phyloP scores from a whole-genome alignment of 192 early-diverging fungal genomes.

The Globomyces pollinis-pini region DNA sequence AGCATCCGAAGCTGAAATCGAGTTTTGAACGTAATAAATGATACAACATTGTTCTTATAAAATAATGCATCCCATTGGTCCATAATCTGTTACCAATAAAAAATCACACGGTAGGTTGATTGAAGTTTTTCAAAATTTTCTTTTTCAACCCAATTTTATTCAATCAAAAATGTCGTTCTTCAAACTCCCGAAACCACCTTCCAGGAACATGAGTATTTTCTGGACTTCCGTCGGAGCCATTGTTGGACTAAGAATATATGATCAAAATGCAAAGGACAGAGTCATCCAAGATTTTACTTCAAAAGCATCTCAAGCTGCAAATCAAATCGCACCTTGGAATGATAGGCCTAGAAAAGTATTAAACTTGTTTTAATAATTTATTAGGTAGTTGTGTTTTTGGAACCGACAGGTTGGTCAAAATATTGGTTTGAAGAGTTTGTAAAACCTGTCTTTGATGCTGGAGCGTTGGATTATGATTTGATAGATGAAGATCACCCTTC shows the following conservation, averaged over 20 bases:
- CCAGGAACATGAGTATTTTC: conserved; percentile 10
- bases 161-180: neutral
- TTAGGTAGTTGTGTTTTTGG: conserved; percentile 25
- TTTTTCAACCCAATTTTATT: too few species aligned
- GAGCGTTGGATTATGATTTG: conserved; percentile 33
- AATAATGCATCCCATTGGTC: too few species aligned
- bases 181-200: conserved; percentile 1
- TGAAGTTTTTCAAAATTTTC: too few species aligned
- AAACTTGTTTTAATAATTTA: too few species aligned
- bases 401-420: conserved; percentile 23
- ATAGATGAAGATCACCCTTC: conserved; percentile 15
- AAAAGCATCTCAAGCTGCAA: neutral
- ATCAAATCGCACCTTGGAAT: conserved; percentile 4
- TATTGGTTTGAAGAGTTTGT: conserved; percentile 37
- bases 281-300: neutral
- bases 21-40: too few species aligned
- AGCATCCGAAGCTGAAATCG: too few species aligned
- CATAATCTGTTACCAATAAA: too few species aligned
- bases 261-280: neutral
- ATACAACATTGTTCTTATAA: too few species aligned
- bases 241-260: conserved; percentile 4
- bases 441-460: conserved; percentile 38
- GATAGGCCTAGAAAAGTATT: neutral
- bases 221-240: conserved; percentile 5
- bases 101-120: too few species aligned